Base-by-base conservation (phyloP, 1,284 basidiomycete genomes). In the Microbotryum silenes-acaulis region DNA sequence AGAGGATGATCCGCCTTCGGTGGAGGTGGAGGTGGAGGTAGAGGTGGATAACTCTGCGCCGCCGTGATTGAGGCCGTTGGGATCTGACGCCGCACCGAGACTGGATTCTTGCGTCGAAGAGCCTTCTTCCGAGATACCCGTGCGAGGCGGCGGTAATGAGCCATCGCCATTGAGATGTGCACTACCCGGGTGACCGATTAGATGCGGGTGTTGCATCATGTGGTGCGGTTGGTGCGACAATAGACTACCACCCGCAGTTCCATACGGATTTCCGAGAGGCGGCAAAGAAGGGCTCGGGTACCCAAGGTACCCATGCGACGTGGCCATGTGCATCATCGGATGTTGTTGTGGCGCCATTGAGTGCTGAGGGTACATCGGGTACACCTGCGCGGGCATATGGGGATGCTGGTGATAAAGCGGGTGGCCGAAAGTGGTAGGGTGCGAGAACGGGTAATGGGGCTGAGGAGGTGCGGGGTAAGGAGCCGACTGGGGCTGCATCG, bases 1-100 rank as follows among this genome's bases (percentile, higher is more conserved):
- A 29, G 51, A 42, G 1, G 57, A 37, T 59, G 61, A 25, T 56
- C 59, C 52, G 60, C 31, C 31, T 49, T 48, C 6, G 60, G 9
- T 25, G 25, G 21, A 37, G 60, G 9, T 25, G 25, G 21, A 37
- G 60, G 9, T 25, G 25, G 29, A 37, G 10, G 37, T 29, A 42
- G 7, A n/a, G 51, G 37, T 52, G 58, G 25, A 9, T 61, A 50
- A 10, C 2, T 16, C n/a, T 42, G 37, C 12, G 4, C 37, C 37
- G 16, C 37, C 31, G 7, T 9, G 37, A 16, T 42, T 14, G 37
- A 42, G 37, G 37, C 37, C 37, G 37, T 42, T 18, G 5, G 12
- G 16, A 42, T 42, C 37, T 18, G 37, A 42, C 16, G 37, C 14
- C 16, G 14, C 14, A 10, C 37, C 37, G 5, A 42, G 12, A 18